Conservation (phyloP, 2,329 filamentous ascomycete genomes). For the Cercospora sp. region DNA sequence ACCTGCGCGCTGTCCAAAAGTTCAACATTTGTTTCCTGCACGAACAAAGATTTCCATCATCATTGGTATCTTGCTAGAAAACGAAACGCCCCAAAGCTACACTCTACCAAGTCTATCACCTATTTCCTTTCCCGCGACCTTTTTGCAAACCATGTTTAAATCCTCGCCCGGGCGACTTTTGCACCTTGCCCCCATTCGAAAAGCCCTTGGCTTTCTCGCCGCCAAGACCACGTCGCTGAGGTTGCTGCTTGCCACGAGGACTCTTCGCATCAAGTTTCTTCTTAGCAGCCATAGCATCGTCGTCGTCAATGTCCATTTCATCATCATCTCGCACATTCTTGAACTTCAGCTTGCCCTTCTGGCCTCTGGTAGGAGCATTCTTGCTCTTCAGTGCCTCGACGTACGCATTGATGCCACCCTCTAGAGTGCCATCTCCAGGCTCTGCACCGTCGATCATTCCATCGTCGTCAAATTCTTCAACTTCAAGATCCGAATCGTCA, state of each 20-base stretch:
- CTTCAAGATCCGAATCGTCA: constrained; percentile 45
- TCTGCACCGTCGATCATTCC: constrained; percentile 40
- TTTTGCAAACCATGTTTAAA: constrained; percentile 30
- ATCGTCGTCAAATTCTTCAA: constrained; percentile 62
- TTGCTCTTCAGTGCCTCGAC: constrained; percentile 61
- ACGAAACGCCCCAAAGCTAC: neutral
- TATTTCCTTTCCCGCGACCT: constrained; percentile 22
- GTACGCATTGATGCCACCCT: constrained; percentile 61
- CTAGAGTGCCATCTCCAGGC: constrained; percentile 45
- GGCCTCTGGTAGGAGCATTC: constrained; percentile 59
- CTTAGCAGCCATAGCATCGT: constrained; percentile 41
- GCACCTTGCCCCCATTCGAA: constrained; percentile 26
- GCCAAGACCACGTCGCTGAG: constrained; percentile 31
- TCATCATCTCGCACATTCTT: constrained; percentile 50
- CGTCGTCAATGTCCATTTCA: constrained; percentile 51
- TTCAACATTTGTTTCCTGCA: neutral
- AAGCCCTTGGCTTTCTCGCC: constrained; percentile 29
- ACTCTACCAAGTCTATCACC: neutral
- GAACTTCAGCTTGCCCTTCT: constrained; percentile 63
- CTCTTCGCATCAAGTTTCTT: constrained; percentile 36
- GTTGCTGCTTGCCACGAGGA: constrained; percentile 26
- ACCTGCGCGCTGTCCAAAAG: neutral
- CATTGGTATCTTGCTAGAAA: constrained; percentile 1
- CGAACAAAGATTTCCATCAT: neutral
- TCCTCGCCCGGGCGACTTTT: constrained; percentile 26